These are phyloP conservation scores for Marasmius tenuissimus DNA, from an alignment of 1,284 basidiomycete species.

Conservation along the genomic window DNA sequence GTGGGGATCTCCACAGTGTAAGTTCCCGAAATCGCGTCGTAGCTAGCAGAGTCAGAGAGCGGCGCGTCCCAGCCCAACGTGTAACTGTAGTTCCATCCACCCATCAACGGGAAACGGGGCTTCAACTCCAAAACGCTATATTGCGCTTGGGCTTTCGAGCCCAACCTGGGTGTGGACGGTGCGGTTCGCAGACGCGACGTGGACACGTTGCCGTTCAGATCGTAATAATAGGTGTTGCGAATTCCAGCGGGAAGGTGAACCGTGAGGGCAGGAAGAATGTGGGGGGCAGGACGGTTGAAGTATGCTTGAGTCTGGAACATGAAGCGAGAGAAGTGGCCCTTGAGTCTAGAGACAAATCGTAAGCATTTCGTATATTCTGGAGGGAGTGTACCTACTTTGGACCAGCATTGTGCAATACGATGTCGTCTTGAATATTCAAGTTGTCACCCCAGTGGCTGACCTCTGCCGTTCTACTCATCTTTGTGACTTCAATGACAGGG, in stretches of 20 bases:
- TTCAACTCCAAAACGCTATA: slow-evolving; percentile 76
- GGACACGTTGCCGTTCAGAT: slow-evolving; percentile 94
- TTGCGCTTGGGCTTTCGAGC: slow-evolving; percentile 41
- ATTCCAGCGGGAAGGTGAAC: slow-evolving; percentile 83
- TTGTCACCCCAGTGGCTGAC: slow-evolving; percentile 98
- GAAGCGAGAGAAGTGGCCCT: slow-evolving; percentile 94
- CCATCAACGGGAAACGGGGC: slow-evolving; percentile 91
- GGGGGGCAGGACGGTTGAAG: slow-evolving; percentile 65
- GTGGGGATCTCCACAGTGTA: slow-evolving; percentile 85
- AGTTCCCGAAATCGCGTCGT: slow-evolving; percentile 55
- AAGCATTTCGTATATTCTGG: background rate
- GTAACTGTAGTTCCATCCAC: slow-evolving; percentile 98
- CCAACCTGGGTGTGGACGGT: slow-evolving; percentile 57
- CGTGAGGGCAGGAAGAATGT: slow-evolving; percentile 69
- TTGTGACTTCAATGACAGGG: slow-evolving; percentile 77
- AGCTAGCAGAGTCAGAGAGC: slow-evolving; percentile 70
- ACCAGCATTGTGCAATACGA: slow-evolving; percentile 84
- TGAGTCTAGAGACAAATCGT: slow-evolving; percentile 58
- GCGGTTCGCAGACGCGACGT: slow-evolving; percentile 83
- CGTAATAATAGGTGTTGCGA: slow-evolving; percentile 84
- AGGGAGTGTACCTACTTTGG: slow-evolving; percentile 65
- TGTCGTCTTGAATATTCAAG: slow-evolving; percentile 89
- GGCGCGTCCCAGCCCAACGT: slow-evolving; percentile 92
- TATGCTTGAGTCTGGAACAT: slow-evolving; percentile 78
- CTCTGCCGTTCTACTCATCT: slow-evolving; percentile 79